These are phyloP conservation scores for Akanthomyces lecanii DNA, from an alignment of 2,329 filamentous ascomycete genomes.

Conservation along the genomic window DNA sequence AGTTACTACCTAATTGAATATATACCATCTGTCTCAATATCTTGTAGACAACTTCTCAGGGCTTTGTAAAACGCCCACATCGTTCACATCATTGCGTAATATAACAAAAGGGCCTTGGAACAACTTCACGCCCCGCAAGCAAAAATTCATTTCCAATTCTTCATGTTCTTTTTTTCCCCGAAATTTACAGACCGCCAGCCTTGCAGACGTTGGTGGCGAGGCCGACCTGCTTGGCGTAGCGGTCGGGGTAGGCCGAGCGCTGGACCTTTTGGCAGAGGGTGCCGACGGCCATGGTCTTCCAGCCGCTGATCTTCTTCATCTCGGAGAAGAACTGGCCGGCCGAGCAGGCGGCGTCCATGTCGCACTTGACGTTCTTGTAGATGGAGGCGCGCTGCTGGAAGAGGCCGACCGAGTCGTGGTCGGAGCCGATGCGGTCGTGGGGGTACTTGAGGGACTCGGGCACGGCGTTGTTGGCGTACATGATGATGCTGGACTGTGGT, in stretches of 20 bases:
- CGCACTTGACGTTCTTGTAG: constrained; percentile 23
- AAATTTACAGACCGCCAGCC: constrained; percentile 20
- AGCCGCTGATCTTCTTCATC: constrained; percentile 22
- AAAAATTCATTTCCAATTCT: background rate
- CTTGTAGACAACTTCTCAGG: background rate
- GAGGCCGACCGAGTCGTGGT: constrained; percentile 24
- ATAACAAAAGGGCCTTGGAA: too few relatives aligned
- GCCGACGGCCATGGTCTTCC: constrained; percentile 22
- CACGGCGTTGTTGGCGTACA: constrained; percentile 22
- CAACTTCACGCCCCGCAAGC: too few relatives aligned
- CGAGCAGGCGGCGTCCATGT: constrained; percentile 23
- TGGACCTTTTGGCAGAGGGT: constrained; percentile 25
- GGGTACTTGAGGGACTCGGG: constrained; percentile 21
- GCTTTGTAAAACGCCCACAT: background rate
- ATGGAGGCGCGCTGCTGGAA: constrained; percentile 24
- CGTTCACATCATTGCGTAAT: background rate
- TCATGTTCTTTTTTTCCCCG: background rate
- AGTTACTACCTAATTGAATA: background rate
- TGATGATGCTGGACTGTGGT: constrained; percentile 20
- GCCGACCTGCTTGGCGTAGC: constrained; percentile 20
- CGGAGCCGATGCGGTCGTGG: constrained; percentile 22
- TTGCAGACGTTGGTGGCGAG: constrained; percentile 20
- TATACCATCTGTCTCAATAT: background rate
- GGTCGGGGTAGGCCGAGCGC: constrained; percentile 21
- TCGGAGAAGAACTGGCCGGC: constrained; percentile 21